Base-by-base conservation (phyloP, 108 stramenopile genomes). In the Chaetoceros tenuissimus region DNA sequence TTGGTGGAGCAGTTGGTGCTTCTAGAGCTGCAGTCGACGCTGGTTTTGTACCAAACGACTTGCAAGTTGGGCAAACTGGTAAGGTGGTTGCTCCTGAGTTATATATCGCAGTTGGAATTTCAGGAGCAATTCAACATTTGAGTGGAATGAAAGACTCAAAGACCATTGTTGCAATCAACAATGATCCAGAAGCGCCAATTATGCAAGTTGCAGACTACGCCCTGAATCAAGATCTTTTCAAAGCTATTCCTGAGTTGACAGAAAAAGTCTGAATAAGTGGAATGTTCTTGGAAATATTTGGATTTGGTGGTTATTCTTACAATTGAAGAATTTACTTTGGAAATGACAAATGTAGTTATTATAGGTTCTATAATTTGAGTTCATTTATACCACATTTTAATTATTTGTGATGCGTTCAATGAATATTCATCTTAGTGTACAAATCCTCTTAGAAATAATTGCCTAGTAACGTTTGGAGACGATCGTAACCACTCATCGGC, bases 71-170 rank as follows among this genome's bases (percentile, higher is more conserved):
- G 55, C 99, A 99, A 68, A 97, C 96, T 21, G 98, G 98, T 46
- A 98, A 98, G 75, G 93, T 97, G 48, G 96, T 98, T 2, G 96
- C 98, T 8, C 96, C 96, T 5, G 87, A 95, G 60, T 71, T 95
- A 51, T 98, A 96, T 70, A 81, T 98, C 53, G 93, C 91, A 24
- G 90, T 93, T 26, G 99, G 99, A 45, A 99, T 99, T 71, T 86
- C 83, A n/a, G 99, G 99, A 20, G 99, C 99, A n/a, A 99, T 99
- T 75, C 99, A 99, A 69, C 99, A 99, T 73, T 80, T 99, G 49
- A 75, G 77, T 44, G 99, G 99, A 57, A 99, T 99, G 99, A 99
- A 98, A 66, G 99, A 99, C 74, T 82, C 81, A 67, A 99, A 99
- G 70, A 91, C 89, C 24, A 98, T 99, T 74, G 97, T 99, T 21